Evolutionary conservation across 257 asterid species (phyloP).

Genomic region (Paulownia fortunei): DNA sequence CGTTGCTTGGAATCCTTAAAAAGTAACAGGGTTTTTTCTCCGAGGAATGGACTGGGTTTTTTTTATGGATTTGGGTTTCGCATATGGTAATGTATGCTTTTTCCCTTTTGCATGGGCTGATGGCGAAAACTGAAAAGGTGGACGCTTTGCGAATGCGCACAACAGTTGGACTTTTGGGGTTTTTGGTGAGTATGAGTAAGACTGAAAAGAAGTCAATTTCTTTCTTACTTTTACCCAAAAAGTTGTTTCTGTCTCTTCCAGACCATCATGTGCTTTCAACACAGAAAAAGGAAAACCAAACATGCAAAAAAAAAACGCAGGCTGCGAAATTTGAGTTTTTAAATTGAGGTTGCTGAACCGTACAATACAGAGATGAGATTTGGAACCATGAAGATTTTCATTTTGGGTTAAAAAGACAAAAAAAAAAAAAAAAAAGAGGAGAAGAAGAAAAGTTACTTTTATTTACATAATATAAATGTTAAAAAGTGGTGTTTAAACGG

Average conservation of each 20-base stretch:
- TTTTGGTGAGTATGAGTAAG: background rate
- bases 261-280: background rate
- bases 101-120: background rate
- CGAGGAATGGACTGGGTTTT: background rate
- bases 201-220: background rate
- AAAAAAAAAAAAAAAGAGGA: too few relatives aligned
- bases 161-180: slow-evolving; percentile 5
- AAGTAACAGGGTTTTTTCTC: background rate
- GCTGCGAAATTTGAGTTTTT: background rate
- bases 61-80: background rate
- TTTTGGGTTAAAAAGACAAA: too few relatives aligned
- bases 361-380: background rate
- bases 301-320: background rate
- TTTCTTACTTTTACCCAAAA: background rate
- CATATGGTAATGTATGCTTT: background rate
- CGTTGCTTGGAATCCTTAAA: background rate
- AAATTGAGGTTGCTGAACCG: background rate
- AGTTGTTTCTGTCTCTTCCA: background rate
- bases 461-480: too few relatives aligned
- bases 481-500: too few relatives aligned
- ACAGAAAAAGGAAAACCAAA: background rate
- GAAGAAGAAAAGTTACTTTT: background rate
- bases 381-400: background rate
- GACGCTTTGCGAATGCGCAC: background rate
- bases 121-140: background rate